Evolutionary conservation across 106 monocot species (phyloP).

Genomic region (Dendrobium officinale): DNA sequence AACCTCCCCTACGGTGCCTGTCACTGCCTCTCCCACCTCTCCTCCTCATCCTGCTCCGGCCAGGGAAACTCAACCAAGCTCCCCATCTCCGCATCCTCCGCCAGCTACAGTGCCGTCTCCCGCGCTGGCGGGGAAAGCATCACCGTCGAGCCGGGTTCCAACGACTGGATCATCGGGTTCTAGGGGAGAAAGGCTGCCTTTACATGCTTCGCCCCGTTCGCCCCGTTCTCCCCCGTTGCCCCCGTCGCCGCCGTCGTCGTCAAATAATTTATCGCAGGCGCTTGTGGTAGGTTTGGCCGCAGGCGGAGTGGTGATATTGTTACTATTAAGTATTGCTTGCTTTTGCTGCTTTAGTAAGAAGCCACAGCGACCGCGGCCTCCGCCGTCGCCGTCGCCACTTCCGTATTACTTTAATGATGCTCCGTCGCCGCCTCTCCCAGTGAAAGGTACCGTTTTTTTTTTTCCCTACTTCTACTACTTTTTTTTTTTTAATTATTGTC

Average conservation of each 20-base stretch:
- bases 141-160: neutral
- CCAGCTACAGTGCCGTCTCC: neutral
- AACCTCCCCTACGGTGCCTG: neutral
- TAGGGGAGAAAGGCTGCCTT: neutral
- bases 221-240: neutral
- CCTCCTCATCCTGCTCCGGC: conserved; percentile 1
- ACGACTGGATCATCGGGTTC: neutral
- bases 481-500: too few relatives aligned
- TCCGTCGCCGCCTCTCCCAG: neutral
- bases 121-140: neutral
- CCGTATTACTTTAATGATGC: neutral
- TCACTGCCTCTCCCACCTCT: neutral
- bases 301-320: conserved; percentile 20
- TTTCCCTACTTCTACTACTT: neutral
- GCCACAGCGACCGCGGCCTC: neutral
- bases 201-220: neutral
- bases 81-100: neutral
- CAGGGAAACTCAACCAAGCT: neutral
- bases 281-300: conserved; percentile 23
- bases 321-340: conserved; percentile 20
- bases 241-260: neutral
- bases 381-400: neutral
- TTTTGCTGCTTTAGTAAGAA: conserved; percentile 36
- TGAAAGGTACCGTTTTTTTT: conserved; percentile 3
- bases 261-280: conserved; percentile 10